These are phyloP conservation scores for sorghum (Sorghum bicolor) DNA, from an alignment of 176 grass and related monocot species.

Conservation along the genomic window Sorghum_bicolor_NCBIv3 NC_012876.2:6409001-6409500, in stretches of 20 bases:
- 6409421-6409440: constrained; percentile 50
- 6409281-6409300: constrained; percentile 71
- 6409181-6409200: not conserved
- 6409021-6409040: not conserved
- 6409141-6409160: not conserved
- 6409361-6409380: constrained; percentile 90
- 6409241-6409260: constrained; percentile 93
- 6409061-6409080: not conserved
- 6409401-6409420: constrained; percentile 92
- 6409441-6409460: constrained; percentile 4
- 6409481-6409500: not conserved
- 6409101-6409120: no score
- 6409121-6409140: not conserved
- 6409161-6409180: not conserved
- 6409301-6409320: constrained; percentile 86
- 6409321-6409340: constrained; percentile 78
- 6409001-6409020: no score
- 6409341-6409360: constrained; percentile 90
- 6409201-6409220: not conserved
- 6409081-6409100: not conserved
- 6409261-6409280: constrained; percentile 95
- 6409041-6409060: not conserved
- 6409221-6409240: constrained; percentile 68
- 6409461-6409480: not conserved
- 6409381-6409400: constrained; percentile 87